Base-by-base conservation (phyloP, 257 asterid species). In the Plantago elongata region DNA sequence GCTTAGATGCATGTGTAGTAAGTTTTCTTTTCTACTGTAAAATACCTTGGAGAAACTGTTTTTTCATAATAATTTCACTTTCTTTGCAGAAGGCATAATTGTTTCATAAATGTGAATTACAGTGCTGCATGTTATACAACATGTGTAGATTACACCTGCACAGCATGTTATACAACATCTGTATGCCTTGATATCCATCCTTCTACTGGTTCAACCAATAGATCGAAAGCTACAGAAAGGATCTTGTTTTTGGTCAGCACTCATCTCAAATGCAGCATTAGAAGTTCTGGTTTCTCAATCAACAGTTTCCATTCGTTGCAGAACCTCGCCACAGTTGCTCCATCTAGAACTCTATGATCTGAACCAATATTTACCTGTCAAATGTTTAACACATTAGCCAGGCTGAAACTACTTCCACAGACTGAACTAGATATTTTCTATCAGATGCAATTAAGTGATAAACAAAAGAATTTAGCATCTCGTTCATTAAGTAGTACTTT, bases 281-380 rank as follows among this genome's bases (percentile, higher is more conserved):
- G 63, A 17, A 88, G 95, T 79, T 91, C 95, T 8, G 97, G 98
- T 59, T 88, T 88, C 72, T 91, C 97, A 10, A 86, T 59, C 60
- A 76, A 77, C 11, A 68, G 78, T 80, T 91, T 88, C 98, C 98
- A 91, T 64, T 86, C 87, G 37, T 88, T 91, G 83, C 97, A 88
- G 86, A 91, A 91, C 62, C 62, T 79, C 12, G 98, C 98, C 7
- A 91, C 98, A 0, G 95, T 81, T 14, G 98, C 98, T 17, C 98
- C 98, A 51, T 88, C 98, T 18, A 91, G 79, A 60, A 91, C 95
- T 78, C 98, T 78, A 55, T 88, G 97, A 78, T 91, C 98, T 9
- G 98, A 81, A 3, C 95, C 96, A 14, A 91, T 70, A 62, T 84
- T 91, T 59, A 88, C 76, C 98, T 91, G 94, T 73, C 47, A 65